These are phyloP conservation scores for Isatis tinctoria DNA, from an alignment of 345 rosid species.

Conservation along the genomic window DNA sequence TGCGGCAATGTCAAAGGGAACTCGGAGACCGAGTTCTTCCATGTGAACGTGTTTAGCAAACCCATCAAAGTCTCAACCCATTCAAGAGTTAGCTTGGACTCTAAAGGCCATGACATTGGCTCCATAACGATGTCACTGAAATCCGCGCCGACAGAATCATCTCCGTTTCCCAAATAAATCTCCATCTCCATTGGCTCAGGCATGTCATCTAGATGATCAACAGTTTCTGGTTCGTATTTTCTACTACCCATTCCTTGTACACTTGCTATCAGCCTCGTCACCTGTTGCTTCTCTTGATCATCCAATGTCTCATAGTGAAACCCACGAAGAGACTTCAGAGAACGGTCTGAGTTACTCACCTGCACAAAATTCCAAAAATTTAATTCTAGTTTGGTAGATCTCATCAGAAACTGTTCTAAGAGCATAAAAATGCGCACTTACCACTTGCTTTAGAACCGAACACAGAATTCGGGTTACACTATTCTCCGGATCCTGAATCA, in stretches of 20 bases:
- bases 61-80: slow-evolving; percentile 42
- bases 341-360: slow-evolving; percentile 35
- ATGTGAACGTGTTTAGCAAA: slow-evolving; percentile 30
- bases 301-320: slow-evolving; percentile 32
- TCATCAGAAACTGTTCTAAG: background rate
- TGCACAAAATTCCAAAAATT: background rate
- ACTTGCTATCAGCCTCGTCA: slow-evolving; percentile 25
- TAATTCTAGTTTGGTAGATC: background rate
- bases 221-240: slow-evolving; percentile 28
- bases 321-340: slow-evolving; percentile 31
- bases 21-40: slow-evolving; percentile 35
- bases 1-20: slow-evolving; percentile 27
- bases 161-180: slow-evolving; percentile 34
- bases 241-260: slow-evolving; percentile 34
- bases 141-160: slow-evolving; percentile 19
- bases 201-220: slow-evolving; percentile 27
- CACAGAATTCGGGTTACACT: slow-evolving; percentile 38
- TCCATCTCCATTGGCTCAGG: slow-evolving; percentile 32
- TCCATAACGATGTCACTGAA: slow-evolving; percentile 30
- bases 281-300: slow-evolving; percentile 29
- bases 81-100: slow-evolving; percentile 31
- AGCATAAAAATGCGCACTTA: slow-evolving; percentile 6
- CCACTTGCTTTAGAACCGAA: slow-evolving; percentile 39
- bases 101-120: slow-evolving; percentile 39
- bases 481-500: slow-evolving; percentile 38